Evolutionary conservation across 768 basidiomycete genomes (phyloP), one percentile per base, ranked within the genome.

Genomic region (Phaeolepiota aurea): DNA sequence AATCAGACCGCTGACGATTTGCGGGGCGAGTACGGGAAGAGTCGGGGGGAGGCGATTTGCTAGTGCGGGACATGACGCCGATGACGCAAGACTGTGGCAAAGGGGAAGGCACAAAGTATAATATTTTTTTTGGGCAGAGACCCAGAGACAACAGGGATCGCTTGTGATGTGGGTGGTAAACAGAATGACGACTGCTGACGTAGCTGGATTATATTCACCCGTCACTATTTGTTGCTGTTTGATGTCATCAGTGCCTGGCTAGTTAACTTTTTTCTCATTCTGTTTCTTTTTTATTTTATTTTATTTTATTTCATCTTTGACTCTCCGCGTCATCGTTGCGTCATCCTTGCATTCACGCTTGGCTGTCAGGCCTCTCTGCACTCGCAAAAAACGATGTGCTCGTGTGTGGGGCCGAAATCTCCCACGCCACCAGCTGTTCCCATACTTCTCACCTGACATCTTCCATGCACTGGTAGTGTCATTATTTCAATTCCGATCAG

Each of bases 1-100:
- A 81, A 54, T 83, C 82, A 12, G 73, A 74, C 54, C 78, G 71
- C 57, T 76, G 72, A 23, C 69, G 64, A 18, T 56, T 47, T n/a
- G 54, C 25, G 35, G 52, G 48, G 47, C 54, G 50, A 46, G 39
- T 37, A 34, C 33, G 33, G 31, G 42, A 3, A 37, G 35, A 28
- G 41, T 30, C 13, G 25, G 56, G 55, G 30, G 64, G 61, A 38
- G 58, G 58, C 35, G 66, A 66, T 21, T 53, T 55, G 43, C 58
- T 61, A 52, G 61, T 62, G 47, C 59, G 57, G 54, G 67, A 65
- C 65, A 67, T 70, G 54, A 52, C 55, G 54, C 50, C 46, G 47
- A 41, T 43, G 47, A 47, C 39, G 39, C 31, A 20, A 42, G 44
- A 37, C 42, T 5, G 12, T 35, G 9, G 33, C n/a, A 9, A 19